Conservation (phyloP, 176 grass and related monocot species). For the Juncus inflexus region DNA sequence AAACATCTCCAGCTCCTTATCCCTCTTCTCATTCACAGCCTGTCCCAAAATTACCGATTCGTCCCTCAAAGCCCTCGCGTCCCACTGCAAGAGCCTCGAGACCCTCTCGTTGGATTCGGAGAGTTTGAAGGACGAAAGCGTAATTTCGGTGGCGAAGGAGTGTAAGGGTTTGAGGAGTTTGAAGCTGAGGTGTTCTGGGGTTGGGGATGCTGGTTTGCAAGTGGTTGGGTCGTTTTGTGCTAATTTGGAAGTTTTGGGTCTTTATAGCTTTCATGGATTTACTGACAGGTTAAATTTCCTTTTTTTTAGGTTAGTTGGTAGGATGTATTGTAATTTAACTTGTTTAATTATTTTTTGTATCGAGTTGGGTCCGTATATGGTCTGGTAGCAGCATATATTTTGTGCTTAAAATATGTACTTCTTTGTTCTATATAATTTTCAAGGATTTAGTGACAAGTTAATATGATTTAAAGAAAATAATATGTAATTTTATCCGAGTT, state of each 20-base stretch:
- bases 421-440: too few relatives aligned
- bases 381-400: too few relatives aligned
- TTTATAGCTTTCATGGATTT: slow-evolving; percentile 75
- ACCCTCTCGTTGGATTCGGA: slow-evolving; percentile 60
- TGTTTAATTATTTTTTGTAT: too few relatives aligned
- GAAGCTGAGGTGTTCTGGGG: slow-evolving; percentile 65
- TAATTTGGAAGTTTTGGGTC: slow-evolving; percentile 59
- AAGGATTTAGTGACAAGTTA: too few relatives aligned
- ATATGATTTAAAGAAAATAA: too few relatives aligned
- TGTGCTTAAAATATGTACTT: too few relatives aligned
- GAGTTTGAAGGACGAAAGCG: slow-evolving; percentile 42
- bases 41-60: slow-evolving; percentile 70
- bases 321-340: too few relatives aligned
- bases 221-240: slow-evolving; percentile 71
- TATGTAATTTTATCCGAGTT: too few relatives aligned
- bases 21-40: slow-evolving; percentile 46
- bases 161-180: slow-evolving; percentile 60
- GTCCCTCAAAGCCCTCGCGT: slow-evolving; percentile 73
- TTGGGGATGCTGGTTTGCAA: slow-evolving; percentile 63
- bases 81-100: slow-evolving; percentile 57
- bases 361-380: too few relatives aligned
- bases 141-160: slow-evolving; percentile 65
- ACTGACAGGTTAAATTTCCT: slow-evolving; percentile 48
- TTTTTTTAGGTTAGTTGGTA: too few relatives aligned
- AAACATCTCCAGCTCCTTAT: slow-evolving; percentile 47